Percentiles rank a stretch among this genome's conserved stretches.
Evolutionary conservation across 805 yeast genomes (phyloP).

Genomic region (Pichia scutulata): DNA sequence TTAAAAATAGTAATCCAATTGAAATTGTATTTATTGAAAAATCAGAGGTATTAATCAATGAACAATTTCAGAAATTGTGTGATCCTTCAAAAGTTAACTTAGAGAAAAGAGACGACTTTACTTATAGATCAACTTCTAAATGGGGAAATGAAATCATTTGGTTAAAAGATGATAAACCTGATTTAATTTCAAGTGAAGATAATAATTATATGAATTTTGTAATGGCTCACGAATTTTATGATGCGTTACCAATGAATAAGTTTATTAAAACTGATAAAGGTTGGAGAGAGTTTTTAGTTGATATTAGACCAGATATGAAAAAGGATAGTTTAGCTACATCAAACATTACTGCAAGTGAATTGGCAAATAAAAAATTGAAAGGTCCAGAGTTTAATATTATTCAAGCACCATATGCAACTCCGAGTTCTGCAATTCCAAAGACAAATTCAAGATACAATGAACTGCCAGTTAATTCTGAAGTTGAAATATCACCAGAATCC

Average conservation of each 20-base stretch:
- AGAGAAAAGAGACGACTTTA: conserved; percentile 27
- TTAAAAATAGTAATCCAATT: conserved; percentile 28
- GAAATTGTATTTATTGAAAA: conserved; percentile 62
- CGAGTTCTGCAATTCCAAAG: conserved; percentile 51
- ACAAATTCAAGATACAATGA: conserved; percentile 41
- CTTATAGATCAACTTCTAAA: conserved; percentile 32
- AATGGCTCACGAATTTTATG: conserved; percentile 81
- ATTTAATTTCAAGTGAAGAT: conserved; percentile 24
- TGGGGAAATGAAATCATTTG: conserved; percentile 51
- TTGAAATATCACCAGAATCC: conserved; percentile 73
- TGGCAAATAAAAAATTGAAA: conserved; percentile 3
- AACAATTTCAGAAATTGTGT: conserved; percentile 48
- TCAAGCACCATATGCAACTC: conserved; percentile 51
- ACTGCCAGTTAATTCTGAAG: conserved; percentile 48
- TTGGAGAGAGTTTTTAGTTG: conserved; percentile 76
- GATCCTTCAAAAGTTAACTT: conserved; percentile 16
- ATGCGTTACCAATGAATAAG: conserved; percentile 73
- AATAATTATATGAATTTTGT: conserved; percentile 44
- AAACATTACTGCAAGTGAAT: conserved; percentile 9
- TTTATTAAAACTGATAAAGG: conserved; percentile 56
- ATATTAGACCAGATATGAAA: conserved; percentile 28
- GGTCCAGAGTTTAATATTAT: conserved; percentile 45
- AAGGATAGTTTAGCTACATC: conserved; percentile 17
- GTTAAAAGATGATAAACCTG: conserved; percentile 48
- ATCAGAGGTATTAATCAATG: conserved; percentile 51